These are phyloP conservation scores for Scheffersomyces coipomensis DNA, from an alignment of 805 yeast genomes.

Conservation along the genomic window DNA sequence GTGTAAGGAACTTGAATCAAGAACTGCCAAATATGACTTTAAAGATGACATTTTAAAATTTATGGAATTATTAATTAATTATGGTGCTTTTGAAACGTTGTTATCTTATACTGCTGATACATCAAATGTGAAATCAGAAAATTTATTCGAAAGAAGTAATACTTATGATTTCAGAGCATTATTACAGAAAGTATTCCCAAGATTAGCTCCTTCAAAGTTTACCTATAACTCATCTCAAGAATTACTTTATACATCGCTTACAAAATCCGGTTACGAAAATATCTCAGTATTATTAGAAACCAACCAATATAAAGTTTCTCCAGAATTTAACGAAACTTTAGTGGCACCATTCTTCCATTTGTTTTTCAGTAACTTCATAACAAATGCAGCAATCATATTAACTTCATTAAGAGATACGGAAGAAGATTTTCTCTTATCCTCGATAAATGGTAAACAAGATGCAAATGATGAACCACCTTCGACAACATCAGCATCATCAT, in stretches of 20 bases:
- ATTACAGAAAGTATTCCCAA: slow-evolving; percentile 66
- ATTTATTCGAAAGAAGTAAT: slow-evolving; percentile 40
- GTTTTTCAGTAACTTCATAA: slow-evolving; percentile 55
- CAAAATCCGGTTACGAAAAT: slow-evolving; percentile 22
- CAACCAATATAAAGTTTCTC: slow-evolving; percentile 14
- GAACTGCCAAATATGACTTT: slow-evolving; percentile 50
- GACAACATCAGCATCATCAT: slow-evolving; percentile 5
- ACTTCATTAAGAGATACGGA: slow-evolving; percentile 70
- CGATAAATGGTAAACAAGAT: slow-evolving; percentile 23
- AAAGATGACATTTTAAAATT: slow-evolving; percentile 56
- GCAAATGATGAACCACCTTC: slow-evolving; percentile 1
- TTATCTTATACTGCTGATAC: slow-evolving; percentile 63
- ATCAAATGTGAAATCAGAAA: slow-evolving; percentile 28
- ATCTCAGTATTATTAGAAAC: slow-evolving; percentile 30
- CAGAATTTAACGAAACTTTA: slow-evolving; percentile 24
- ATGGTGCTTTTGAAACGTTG: slow-evolving; percentile 71
- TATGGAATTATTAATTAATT: slow-evolving; percentile 54
- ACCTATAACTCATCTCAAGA: slow-evolving; percentile 45
- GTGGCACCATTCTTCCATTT: slow-evolving; percentile 44
- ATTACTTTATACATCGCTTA: slow-evolving; percentile 23
- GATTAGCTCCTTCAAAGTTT: slow-evolving; percentile 50
- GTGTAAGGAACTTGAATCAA: slow-evolving; percentile 53
- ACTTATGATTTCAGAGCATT: slow-evolving; percentile 67
- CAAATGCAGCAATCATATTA: slow-evolving; percentile 63
- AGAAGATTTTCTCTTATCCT: slow-evolving; percentile 66